Base-by-base conservation (phyloP, 2,329 filamentous ascomycete genomes). In the Cladosporium sp. region DNA sequence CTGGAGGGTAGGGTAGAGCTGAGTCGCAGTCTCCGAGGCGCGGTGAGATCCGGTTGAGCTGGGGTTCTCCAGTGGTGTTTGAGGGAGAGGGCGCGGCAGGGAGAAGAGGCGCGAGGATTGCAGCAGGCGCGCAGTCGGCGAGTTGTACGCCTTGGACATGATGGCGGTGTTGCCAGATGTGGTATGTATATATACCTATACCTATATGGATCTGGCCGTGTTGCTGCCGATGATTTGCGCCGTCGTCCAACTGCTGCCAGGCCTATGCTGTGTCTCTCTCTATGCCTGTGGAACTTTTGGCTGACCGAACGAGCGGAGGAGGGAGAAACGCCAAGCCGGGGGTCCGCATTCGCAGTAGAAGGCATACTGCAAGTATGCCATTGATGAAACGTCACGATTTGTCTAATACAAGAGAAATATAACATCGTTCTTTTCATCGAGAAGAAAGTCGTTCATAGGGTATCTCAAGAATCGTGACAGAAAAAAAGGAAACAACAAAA, bases 61-160 rank as follows among this genome's bases (percentile, higher is more conserved):
- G 66, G 70, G 54, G 13, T 59, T 57, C 52, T 67, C 63, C 22
- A 71, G 58, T 11, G 71, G 67, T 9, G 87, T 82, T 36, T 77
- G 72, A 15, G 85, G 82, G 45, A 96, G 78, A 18, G 88, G 82
- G 52, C 82, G 78, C 12, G 92, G 91, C 50, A 97, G 77, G 19
- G 91, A 86, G 72, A 97, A 97, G 60, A 97, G 79, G 59, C 92
- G 87, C 52, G 92, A 97, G 53, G 84, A 82, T 68, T 92, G 85
- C 64, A 97, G 79, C 59, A 97, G 78, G 55, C 78, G 78, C 49
- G 80, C 79, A 47, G 81, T 79, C 29, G 82, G 82, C 53, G 82
- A 84, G 54, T 58, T 58, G 49, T 69, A 66, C 32, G 65, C 62
- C 53, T 67, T 67, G 19, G 66, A 68, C 66, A 68, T 68, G 45